A percentile compares a stretch with the other conserved stretches of the same genome.
These are phyloP conservation scores for Chimonanthus salicifolius DNA, from an alignment of 164 flowering plant species.

Conservation along the genomic window DNA sequence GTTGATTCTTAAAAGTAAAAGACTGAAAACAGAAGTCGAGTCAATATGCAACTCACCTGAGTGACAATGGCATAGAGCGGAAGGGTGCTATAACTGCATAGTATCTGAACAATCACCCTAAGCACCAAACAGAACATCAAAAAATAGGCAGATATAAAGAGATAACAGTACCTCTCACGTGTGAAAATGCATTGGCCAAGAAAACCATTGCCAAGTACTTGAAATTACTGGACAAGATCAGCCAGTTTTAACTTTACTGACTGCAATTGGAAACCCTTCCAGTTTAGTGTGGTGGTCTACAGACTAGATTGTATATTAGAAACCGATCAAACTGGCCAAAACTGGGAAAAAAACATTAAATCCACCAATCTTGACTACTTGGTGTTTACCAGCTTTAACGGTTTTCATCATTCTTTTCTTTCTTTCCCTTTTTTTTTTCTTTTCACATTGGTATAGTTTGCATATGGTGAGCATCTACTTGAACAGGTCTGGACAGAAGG, in stretches of 20 bases:
- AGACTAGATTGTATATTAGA: too few relatives aligned
- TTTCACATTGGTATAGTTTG: too few relatives aligned
- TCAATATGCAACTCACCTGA: constrained; percentile 6
- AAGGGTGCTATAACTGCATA: constrained; percentile 17
- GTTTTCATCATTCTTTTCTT: too few relatives aligned
- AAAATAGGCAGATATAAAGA: not conserved
- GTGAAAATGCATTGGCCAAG: not conserved
- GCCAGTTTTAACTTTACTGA: not conserved
- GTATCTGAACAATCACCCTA: constrained; percentile 19
- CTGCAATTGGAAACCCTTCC: not conserved
- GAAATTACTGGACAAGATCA: not conserved
- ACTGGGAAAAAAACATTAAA: too few relatives aligned
- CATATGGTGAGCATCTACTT: too few relatives aligned
- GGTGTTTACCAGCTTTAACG: too few relatives aligned
- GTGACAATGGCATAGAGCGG: constrained; percentile 20
- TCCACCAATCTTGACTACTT: too few relatives aligned
- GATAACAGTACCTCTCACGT: not conserved
- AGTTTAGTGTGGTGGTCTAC: too few relatives aligned
- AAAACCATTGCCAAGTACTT: not conserved
- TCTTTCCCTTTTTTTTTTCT: too few relatives aligned
- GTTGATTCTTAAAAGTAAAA: not conserved
- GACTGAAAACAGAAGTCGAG: not conserved
- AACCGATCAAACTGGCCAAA: too few relatives aligned
- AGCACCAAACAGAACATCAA: constrained; percentile 15
- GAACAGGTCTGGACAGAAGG: too few relatives aligned